A percentile compares a stretch with the other conserved stretches of the same genome.
Conservation (phyloP, 768 basidiomycete genomes). For the Baorangia bicolor region DNA sequence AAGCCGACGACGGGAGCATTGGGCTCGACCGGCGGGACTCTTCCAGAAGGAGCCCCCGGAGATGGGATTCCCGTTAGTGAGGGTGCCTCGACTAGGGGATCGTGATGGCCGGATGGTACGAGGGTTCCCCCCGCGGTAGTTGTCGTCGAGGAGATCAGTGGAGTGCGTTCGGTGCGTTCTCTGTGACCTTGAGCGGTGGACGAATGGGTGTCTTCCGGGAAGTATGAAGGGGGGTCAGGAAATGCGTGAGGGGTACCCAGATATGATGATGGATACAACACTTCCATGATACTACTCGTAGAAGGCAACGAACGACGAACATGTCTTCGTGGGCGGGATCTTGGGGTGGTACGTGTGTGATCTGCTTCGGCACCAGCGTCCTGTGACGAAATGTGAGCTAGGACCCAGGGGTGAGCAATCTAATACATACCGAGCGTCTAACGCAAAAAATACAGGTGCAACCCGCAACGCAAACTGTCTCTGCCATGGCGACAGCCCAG, state of each 20-base stretch:
- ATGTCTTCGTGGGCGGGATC: conserved; percentile 5
- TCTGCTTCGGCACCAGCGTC: not conserved
- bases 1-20: not conserved
- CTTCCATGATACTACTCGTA: conserved; percentile 22
- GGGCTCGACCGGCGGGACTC: not conserved
- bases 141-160: not conserved
- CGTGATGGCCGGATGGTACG: not conserved
- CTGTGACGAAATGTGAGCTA: conserved; percentile 15
- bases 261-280: conserved; percentile 24
- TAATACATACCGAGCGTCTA: conserved; percentile 1
- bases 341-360: not conserved
- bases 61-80: conserved; percentile 17
- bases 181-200: not conserved
- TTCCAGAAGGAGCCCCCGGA: not conserved
- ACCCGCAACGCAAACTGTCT: conserved; percentile 1
- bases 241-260: conserved; percentile 9
- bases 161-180: not conserved
- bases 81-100: conserved; percentile 3
- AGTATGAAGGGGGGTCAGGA: conserved; percentile 23
- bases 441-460: conserved; percentile 13
- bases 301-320: conserved; percentile 16
- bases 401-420: not conserved
- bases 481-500: conserved; percentile 15
- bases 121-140: not conserved
- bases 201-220: not conserved